Base-by-base conservation (phyloP, 192 early-diverging fungal species). In the Gaertneriomyces semiglobifer region DNA sequence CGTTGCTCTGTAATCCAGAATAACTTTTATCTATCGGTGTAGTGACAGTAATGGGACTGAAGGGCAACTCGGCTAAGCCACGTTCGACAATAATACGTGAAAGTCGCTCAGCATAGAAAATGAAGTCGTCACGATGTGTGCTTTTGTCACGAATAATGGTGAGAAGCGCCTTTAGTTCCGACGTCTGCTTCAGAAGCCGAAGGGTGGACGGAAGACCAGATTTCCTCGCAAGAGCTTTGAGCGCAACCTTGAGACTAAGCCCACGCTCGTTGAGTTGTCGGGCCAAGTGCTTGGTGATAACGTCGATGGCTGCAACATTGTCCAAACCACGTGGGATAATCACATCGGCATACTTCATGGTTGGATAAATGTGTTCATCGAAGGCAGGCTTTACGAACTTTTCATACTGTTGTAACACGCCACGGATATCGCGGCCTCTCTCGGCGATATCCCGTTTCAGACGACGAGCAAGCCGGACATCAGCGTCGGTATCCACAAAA, bases 401-500 rank as follows among this genome's bases (percentile, higher is more conserved):
- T 54, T 83, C 76, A 77, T 98, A 98, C 81, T 96, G 93, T 74
- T 88, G 77, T 48, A 98, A 75, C 3, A 96, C 86, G 54, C 96
- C 93, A 38, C 88, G 64, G 19, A 92, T 78, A 64, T 94, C 93
- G 65, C 94, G 89, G 18, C 88, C 93, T 18, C 96, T 83, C 73
- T 94, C 92, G 40, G 88, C 82, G 50, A 94, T 92, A 78, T 98
- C 94, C 48, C 94, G 88, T 67, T 88, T 88, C 69, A 96, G 83
- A 73, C 95, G 80, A 56, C 94, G 81, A 4, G 89, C 91, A 48
- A 98, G 77, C 39, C 94, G 88, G 54, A 98, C 87, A 67, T 98
- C 96, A 40, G 88, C 84, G 72, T 98, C 96, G 0, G 94, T 93
- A 65, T 96, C 94, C 4, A 98, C 93, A 89, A 95, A 96, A 0